Conservation (phyloP, 768 basidiomycete genomes). For the Collybia mongolica region DNA sequence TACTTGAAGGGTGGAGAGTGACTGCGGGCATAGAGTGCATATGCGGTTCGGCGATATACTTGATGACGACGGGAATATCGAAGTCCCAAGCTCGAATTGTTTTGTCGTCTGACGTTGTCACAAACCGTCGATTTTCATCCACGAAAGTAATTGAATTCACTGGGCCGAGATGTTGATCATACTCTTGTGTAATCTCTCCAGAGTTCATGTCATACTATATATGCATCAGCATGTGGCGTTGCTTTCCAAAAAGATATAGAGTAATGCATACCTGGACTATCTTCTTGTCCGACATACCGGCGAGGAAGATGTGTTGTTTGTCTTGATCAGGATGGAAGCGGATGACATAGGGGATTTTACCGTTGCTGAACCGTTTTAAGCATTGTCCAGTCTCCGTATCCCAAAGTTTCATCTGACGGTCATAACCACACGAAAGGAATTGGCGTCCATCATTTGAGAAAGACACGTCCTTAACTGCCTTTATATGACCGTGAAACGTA, state of each 20-base stretch:
- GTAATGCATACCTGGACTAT: slow-evolving; percentile 80
- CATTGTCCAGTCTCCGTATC: slow-evolving; percentile 99
- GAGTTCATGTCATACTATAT: slow-evolving; percentile 92
- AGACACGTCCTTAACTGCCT: slow-evolving; percentile 94
- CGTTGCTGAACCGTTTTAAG: slow-evolving; percentile 94
- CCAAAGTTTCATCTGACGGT: slow-evolving; percentile 98
- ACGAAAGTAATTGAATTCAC: slow-evolving; percentile 99
- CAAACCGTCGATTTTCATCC: slow-evolving; percentile 95
- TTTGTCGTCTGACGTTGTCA: slow-evolving; percentile 99
- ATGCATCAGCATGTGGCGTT: slow-evolving; percentile 4
- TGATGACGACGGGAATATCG: slow-evolving; percentile 99
- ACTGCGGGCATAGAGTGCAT: slow-evolving; percentile 99
- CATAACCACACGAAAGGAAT: slow-evolving; percentile 93
- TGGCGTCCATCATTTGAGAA: slow-evolving; percentile 91
- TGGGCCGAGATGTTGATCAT: slow-evolving; percentile 97
- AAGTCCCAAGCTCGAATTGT: slow-evolving; percentile 99
- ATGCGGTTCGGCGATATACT: slow-evolving; percentile 98
- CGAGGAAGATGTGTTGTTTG: slow-evolving; percentile 94
- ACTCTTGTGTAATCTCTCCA: slow-evolving; percentile 96
- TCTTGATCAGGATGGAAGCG: slow-evolving; percentile 96
- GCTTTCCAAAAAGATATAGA: background rate
- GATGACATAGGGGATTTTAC: slow-evolving; percentile 95
- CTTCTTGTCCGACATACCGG: slow-evolving; percentile 99
- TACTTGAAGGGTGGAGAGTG: slow-evolving; percentile 92
- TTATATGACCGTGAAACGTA: slow-evolving; percentile 95